Percentiles rank a stretch among this genome's conserved stretches.
phyloP scores from a whole-genome alignment of 805 yeast species.

The Cyberlindnera mrakii region DNA sequence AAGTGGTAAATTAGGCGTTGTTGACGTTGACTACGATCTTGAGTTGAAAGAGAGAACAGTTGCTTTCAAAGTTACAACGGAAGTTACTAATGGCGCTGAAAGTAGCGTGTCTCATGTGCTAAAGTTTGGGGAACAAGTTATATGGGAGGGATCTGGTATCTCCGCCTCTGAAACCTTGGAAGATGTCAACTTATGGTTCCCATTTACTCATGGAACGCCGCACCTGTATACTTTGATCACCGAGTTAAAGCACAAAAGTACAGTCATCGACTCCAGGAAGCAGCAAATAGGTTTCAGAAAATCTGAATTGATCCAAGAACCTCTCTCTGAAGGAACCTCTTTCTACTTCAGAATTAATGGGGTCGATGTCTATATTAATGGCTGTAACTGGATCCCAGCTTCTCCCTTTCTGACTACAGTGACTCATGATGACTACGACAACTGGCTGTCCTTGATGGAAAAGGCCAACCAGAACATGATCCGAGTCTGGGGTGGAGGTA shows the following conservation, averaged over 20 bases:
- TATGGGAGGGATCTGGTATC: conserved; percentile 7
- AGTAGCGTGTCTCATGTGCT: not conserved
- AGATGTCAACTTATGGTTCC: conserved; percentile 11
- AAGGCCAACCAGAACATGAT: conserved; percentile 17
- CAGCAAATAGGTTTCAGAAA: conserved; percentile 14
- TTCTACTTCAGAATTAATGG: conserved; percentile 16
- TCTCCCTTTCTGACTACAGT: conserved; percentile 8
- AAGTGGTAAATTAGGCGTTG: conserved; percentile 1
- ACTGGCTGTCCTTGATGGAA: conserved; percentile 7
- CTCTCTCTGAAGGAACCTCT: conserved; percentile 8
- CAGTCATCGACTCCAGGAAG: conserved; percentile 1
- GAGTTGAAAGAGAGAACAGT: conserved; percentile 1
- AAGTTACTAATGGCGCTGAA: too few species aligned
- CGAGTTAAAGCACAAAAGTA: not conserved
- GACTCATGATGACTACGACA: conserved; percentile 8
- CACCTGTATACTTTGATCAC: conserved; percentile 6
- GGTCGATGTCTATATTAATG: conserved; percentile 12
- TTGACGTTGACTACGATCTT: conserved; percentile 10
- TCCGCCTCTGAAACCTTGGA: not conserved
- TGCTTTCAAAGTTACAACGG: not conserved
- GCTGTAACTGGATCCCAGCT: conserved; percentile 18
- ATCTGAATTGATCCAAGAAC: conserved; percentile 12
- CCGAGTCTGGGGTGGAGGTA: conserved; percentile 19
- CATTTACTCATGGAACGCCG: conserved; percentile 15
- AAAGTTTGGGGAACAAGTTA: conserved; percentile 1